These are phyloP conservation scores for Flaveria trinervia DNA, from an alignment of 129 eudicot genomes.

Conservation along the genomic window DNA sequence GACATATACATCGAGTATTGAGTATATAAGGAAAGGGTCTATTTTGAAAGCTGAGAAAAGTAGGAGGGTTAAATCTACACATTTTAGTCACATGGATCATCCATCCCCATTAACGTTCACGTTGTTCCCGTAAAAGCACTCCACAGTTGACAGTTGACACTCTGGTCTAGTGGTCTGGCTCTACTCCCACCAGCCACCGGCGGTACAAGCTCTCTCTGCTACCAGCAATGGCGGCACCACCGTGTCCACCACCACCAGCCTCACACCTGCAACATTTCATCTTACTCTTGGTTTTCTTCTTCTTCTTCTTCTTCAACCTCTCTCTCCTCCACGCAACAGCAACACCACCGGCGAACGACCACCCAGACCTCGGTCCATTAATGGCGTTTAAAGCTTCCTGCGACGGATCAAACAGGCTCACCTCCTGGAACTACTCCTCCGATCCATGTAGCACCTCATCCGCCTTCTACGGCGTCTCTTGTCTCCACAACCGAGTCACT, in stretches of 20 bases:
- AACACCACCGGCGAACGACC: slow-evolving; percentile 16
- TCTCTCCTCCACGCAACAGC: slow-evolving; percentile 23
- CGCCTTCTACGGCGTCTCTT: slow-evolving; percentile 54
- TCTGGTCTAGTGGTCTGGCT: neutral
- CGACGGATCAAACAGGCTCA: slow-evolving; percentile 45
- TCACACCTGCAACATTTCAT: neutral
- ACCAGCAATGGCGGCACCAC: slow-evolving; percentile 30
- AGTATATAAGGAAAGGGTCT: neutral
- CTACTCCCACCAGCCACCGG: slow-evolving; percentile 11
- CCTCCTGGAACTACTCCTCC: slow-evolving; percentile 59
- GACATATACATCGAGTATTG: too few species aligned
- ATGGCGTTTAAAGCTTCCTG: slow-evolving; percentile 59
- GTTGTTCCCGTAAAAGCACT: slow-evolving; percentile 12
- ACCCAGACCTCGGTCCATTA: slow-evolving; percentile 59
- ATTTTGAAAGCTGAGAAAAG: neutral
- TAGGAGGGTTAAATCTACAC: neutral
- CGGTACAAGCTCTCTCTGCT: neutral
- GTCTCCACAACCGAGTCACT: slow-evolving; percentile 66
- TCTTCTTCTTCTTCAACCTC: slow-evolving; percentile 29
- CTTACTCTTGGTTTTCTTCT: slow-evolving; percentile 11
- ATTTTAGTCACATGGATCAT: neutral
- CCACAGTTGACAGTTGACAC: slow-evolving; percentile 22
- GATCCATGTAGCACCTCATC: slow-evolving; percentile 51
- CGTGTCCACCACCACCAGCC: slow-evolving; percentile 34
- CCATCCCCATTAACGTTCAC: slow-evolving; percentile 34